Evolutionary conservation across 441 rosid species (phyloP).

Genomic region (Arabidopsis hybrid): DNA sequence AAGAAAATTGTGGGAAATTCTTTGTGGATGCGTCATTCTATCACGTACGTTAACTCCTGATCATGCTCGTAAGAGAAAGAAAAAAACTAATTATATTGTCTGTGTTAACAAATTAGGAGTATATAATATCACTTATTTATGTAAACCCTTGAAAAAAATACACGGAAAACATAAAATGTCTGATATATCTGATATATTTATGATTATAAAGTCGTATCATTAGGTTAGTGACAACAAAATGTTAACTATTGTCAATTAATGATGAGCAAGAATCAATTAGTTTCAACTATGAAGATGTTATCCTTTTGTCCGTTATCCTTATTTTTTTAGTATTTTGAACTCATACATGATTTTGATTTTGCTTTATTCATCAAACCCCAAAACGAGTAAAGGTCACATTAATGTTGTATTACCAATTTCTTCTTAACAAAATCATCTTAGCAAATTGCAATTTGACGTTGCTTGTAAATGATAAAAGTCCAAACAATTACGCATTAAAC

Average conservation of each 20-base stretch:
- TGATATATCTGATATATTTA: conserved; percentile 15
- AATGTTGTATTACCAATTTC: not conserved
- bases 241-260: not conserved
- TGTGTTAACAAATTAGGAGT: not conserved
- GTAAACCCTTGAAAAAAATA: not conserved
- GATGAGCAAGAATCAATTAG: conserved; percentile 10
- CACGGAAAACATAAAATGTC: conserved; percentile 1
- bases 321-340: not conserved
- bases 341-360: conserved; percentile 34
- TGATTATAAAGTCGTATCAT: not conserved
- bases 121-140: not conserved
- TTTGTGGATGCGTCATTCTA: not conserved
- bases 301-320: not conserved
- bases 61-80: not conserved
- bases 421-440: conserved; percentile 21
- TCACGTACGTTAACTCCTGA: not conserved
- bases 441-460: conserved; percentile 23
- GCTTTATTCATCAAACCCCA: conserved; percentile 27
- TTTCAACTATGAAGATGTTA: conserved; percentile 11
- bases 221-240: conserved; percentile 25
- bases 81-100: not conserved
- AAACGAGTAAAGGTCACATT: conserved; percentile 22
- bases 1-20: not conserved
- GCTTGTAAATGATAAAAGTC: conserved; percentile 40
- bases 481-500: conserved; percentile 25